Conservation (phyloP, 2,329 filamentous ascomycete species). For the Xylaria sp. region DNA sequence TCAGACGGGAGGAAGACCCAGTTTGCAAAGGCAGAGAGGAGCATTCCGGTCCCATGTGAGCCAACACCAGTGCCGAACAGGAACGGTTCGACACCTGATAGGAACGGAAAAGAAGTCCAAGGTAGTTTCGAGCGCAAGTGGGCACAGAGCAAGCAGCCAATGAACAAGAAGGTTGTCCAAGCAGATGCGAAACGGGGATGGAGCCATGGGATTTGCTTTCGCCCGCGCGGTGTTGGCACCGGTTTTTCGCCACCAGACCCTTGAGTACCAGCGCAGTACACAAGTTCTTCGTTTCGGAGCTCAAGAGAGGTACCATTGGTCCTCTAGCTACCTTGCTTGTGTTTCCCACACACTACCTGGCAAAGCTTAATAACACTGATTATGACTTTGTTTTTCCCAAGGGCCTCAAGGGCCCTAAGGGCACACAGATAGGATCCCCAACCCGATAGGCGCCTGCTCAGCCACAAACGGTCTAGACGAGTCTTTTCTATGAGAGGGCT, state of each 20-base stretch:
- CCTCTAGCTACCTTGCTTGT: conserved; percentile 15
- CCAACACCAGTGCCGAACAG: conserved; percentile 28
- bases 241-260: conserved; percentile 42
- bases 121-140: conserved; percentile 32
- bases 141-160: conserved; percentile 30
- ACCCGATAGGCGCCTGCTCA: conserved; percentile 34
- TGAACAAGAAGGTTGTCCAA: conserved; percentile 30
- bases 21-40: conserved; percentile 30
- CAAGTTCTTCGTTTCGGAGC: conserved; percentile 35
- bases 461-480: conserved; percentile 43
- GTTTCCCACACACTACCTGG: conserved; percentile 23
- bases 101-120: conserved; percentile 29
- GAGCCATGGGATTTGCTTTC: conserved; percentile 38
- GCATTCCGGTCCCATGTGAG: conserved; percentile 22
- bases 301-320: conserved; percentile 36
- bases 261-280: conserved; percentile 29
- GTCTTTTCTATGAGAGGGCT: conserved; percentile 33
- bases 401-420: too few species aligned
- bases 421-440: conserved; percentile 20
- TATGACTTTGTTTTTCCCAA: conserved; percentile 14
- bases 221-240: conserved; percentile 31
- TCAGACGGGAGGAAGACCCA: conserved; percentile 23
- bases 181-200: conserved; percentile 38
- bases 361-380: conserved; percentile 23
- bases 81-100: conserved; percentile 17